phyloP scores from a whole-genome alignment of 768 basidiomycete species.

The Mycena pura region DNA sequence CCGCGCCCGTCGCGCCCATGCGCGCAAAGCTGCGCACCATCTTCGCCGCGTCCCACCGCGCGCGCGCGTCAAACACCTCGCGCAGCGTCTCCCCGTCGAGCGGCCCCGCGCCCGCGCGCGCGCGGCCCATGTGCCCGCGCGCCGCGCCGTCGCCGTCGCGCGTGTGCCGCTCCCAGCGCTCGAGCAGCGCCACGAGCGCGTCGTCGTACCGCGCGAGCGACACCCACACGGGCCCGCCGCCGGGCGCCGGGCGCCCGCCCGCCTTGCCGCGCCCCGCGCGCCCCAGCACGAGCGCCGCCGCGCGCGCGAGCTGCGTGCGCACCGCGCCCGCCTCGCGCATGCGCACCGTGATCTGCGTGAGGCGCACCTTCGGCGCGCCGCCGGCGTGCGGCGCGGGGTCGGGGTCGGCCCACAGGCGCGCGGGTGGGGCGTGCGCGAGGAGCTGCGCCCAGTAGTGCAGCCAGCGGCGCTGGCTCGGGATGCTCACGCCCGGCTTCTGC shows the following conservation, averaged over 20 bases:
- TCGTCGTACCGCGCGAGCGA: constrained; percentile 87
- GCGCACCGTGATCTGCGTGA: constrained; percentile 64
- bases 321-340: constrained; percentile 62
- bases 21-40: constrained; percentile 82
- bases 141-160: too few relatives aligned
- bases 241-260: constrained; percentile 28
- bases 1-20: constrained; percentile 50
- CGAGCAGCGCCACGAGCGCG: constrained; percentile 64
- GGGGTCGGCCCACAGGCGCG: constrained; percentile 50
- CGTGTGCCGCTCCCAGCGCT: constrained; percentile 65
- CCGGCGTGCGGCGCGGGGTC: constrained; percentile 11
- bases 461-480: constrained; percentile 83
- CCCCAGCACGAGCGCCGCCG: constrained; percentile 61
- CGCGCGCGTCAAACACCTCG: constrained; percentile 52
- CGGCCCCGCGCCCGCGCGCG: constrained; percentile 41
- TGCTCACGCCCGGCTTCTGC: constrained; percentile 70
- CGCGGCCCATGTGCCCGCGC: constrained; percentile 44
- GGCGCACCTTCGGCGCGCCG: constrained; percentile 54
- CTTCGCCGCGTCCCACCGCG: constrained; percentile 74
- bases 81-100: constrained; percentile 45
- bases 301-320: constrained; percentile 59
- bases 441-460: constrained; percentile 79
- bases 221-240: constrained; percentile 62
- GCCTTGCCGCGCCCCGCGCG: constrained; percentile 47
- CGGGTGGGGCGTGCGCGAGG: constrained; percentile 62